A percentile compares a stretch with the other conserved stretches of the same genome.
Conservation (phyloP, 495 filamentous ascomycete species). For the Neurospora tetrasperma region DNA sequence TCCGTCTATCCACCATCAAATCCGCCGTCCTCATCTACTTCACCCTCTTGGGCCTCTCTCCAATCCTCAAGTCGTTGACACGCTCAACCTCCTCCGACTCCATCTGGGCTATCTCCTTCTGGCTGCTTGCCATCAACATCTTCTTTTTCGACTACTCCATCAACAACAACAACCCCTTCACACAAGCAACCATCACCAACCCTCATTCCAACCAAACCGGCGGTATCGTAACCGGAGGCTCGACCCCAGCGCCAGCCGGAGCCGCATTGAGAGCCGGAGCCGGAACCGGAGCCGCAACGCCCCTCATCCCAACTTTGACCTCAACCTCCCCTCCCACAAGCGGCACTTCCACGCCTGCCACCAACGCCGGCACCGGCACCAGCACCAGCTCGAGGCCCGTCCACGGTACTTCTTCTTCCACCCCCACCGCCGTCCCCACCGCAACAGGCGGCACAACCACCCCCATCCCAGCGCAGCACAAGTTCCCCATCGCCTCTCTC, state of each 20-base stretch:
- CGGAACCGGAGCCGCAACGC: not conserved
- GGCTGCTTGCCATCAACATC: slow-evolving; percentile 88
- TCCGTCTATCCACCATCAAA: slow-evolving; percentile 50
- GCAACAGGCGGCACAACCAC: not conserved
- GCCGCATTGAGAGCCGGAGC: not conserved
- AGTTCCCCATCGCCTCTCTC: slow-evolving; percentile 63
- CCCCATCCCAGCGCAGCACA: slow-evolving; percentile 23
- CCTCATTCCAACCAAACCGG: not conserved
- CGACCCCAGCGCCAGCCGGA: not conserved
- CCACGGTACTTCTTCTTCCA: not conserved
- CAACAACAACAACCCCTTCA: not conserved
- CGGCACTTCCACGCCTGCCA: not conserved
- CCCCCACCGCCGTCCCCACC: not conserved
- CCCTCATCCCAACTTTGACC: not conserved
- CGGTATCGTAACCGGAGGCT: slow-evolving; percentile 14
- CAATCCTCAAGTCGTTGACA: slow-evolving; percentile 89
- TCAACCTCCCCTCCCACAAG: not conserved
- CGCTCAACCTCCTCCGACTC: slow-evolving; percentile 80
- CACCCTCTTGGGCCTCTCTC: slow-evolving; percentile 78
- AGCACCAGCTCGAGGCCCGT: not conserved
- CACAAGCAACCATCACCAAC: not conserved
- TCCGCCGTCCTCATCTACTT: slow-evolving; percentile 91
- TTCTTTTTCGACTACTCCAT: slow-evolving; percentile 90
- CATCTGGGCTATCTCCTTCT: slow-evolving; percentile 93
- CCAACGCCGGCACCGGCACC: not conserved